Evolutionary conservation across 345 rosid genomes (phyloP), one percentile per base, ranked within the genome.

Genomic region (Lepidium aucheri): DNA sequence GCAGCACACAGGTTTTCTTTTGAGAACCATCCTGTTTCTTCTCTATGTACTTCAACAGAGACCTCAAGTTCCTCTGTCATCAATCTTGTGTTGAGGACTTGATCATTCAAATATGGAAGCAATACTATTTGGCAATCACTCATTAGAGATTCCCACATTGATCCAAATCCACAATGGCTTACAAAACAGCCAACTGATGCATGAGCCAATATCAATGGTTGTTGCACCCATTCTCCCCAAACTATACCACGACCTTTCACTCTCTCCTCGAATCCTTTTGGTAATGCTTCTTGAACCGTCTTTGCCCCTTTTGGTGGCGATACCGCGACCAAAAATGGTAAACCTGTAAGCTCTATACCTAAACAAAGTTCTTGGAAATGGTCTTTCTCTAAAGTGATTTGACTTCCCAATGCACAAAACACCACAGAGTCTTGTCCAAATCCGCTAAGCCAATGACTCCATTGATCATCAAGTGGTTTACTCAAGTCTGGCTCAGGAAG

Each of bases 381-480:
- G 0, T 74, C 39, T 38, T 65, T 74, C 8, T 70, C 43, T 9
- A 77, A 69, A 9, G 18, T 17, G 17, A 22, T 17, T 59, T 80
- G 72, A 26, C 81, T 77, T 2, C 81, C 83, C 16, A 74, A 58
- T 11, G 77, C 76, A 42, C 79, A 77, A 15, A 34, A 80, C 9
- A 80, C 61, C 0, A 77, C 42, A 2, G 64, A 44, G n/a, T 36
- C 68, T 1, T 41, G 38, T 6, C 44, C 35, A 13, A 70, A 80
- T 4, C 13, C 40, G 17, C 28, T 52, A 16, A 77, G 39, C 32
- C 60, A 6, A 1, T 46, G 42, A 7, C 30, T 61, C 51, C 67
- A 33, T 15, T 44, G 11, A 12, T 52, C 72, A 24, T 80, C 79
- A 3, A 80, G 51, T 4, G 13, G 40, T 45, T 68, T 32, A 6